A percentile compares a stretch with the other conserved stretches of the same genome.
phyloP scores from a whole-genome alignment of 768 basidiomycete species.

The Agaricus sinodeliciosus region DNA sequence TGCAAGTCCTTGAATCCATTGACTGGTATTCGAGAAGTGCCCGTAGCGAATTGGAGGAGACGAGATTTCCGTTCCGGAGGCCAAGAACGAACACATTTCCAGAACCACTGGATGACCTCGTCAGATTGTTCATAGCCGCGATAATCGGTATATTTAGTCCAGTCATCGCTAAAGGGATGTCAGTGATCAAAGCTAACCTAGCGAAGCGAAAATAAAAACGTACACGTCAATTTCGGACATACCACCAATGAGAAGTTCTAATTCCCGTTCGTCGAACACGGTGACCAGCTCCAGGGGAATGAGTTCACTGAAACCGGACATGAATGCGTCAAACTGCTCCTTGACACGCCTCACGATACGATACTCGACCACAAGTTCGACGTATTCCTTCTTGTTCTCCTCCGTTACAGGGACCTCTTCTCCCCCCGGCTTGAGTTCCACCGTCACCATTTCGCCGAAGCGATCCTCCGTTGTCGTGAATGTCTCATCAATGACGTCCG shows the following conservation, averaged over 20 bases:
- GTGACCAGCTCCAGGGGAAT: conserved; percentile 97
- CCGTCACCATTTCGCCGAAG: conserved; percentile 96
- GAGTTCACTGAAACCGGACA: conserved; percentile 99
- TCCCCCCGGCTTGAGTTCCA: conserved; percentile 90
- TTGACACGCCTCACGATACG: conserved; percentile 96
- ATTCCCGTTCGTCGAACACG: conserved; percentile 97
- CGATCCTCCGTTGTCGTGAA: conserved; percentile 97
- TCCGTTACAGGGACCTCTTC: conserved; percentile 83
- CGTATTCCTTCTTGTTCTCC: conserved; percentile 99
- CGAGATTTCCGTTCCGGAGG: conserved; percentile 97
- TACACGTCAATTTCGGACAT: conserved; percentile 99
- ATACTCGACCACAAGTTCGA: conserved; percentile 91
- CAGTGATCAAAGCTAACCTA: neutral
- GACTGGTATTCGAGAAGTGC: conserved; percentile 94
- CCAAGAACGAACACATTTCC: conserved; percentile 98
- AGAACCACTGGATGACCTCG: conserved; percentile 99
- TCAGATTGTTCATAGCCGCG: conserved; percentile 93
- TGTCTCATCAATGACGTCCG: conserved; percentile 95
- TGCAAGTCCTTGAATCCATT: conserved; percentile 99
- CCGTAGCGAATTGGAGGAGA: conserved; percentile 92
- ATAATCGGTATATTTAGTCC: conserved; percentile 99
- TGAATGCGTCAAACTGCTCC: conserved; percentile 99
- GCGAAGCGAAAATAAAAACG: conserved; percentile 23
- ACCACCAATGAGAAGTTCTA: conserved; percentile 95
- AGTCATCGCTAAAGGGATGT: conserved; percentile 65